Percentiles rank a stretch among this genome's conserved stretches.
Evolutionary conservation across 306 rosid genomes (phyloP).

Genomic region (Dryas alaskensis): DNA sequence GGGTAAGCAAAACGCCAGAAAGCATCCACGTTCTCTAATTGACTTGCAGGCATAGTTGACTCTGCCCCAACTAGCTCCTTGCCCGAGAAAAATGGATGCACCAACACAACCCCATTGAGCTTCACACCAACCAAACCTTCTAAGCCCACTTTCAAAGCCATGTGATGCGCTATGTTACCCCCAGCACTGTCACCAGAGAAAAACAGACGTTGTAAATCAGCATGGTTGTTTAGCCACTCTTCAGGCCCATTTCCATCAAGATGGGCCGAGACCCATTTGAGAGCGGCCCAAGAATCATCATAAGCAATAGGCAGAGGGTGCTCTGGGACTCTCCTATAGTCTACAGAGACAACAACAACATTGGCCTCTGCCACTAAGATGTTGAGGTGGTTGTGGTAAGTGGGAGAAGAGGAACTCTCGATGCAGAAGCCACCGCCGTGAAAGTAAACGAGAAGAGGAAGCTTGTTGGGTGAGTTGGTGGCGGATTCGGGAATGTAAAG

Average conservation of each 20-base stretch:
- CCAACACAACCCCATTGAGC: conserved; percentile 37
- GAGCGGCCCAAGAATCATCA: conserved; percentile 49
- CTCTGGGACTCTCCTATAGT: conserved; percentile 56
- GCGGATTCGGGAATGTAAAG: conserved; percentile 42
- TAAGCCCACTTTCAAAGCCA: not conserved
- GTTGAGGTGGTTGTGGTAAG: conserved; percentile 45
- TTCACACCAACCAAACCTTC: conserved; percentile 21
- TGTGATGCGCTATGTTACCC: conserved; percentile 13
- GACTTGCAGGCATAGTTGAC: not conserved
- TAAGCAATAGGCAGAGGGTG: conserved; percentile 43
- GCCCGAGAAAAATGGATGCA: conserved; percentile 53
- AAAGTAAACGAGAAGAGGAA: conserved; percentile 51
- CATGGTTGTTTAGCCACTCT: not conserved
- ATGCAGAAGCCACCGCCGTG: conserved; percentile 62
- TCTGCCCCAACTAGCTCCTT: conserved; percentile 1
- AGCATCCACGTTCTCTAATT: not conserved
- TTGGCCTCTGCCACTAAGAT: conserved; percentile 31
- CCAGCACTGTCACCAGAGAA: conserved; percentile 6
- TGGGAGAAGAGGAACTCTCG: conserved; percentile 33
- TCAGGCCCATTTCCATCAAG: not conserved
- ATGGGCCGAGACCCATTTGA: conserved; percentile 15
- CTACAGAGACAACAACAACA: conserved; percentile 35
- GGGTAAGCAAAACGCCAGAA: conserved; percentile 13
- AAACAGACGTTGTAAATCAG: not conserved
- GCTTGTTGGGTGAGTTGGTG: conserved; percentile 10